Evolutionary conservation across 202 grass and related monocot species (phyloP).

Genomic region (Tripidium arundinaceum): DNA sequence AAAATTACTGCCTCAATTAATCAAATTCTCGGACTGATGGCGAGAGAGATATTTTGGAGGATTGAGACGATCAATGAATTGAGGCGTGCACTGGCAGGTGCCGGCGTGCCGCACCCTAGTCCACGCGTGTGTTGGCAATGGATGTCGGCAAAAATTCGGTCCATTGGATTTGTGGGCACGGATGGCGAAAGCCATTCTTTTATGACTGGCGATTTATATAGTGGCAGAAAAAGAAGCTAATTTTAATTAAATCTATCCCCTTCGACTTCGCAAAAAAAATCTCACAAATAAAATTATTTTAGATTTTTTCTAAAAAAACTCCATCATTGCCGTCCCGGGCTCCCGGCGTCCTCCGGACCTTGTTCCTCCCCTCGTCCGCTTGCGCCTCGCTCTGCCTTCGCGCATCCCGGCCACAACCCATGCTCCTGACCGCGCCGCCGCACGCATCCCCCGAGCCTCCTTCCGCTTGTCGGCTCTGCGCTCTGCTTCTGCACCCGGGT

Average conservation of each 20-base stretch:
- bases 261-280: too few species aligned
- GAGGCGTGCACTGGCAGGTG: neutral
- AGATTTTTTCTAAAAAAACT: neutral
- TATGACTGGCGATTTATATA: neutral
- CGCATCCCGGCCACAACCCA: neutral
- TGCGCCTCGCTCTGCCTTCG: neutral
- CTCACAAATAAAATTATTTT: neutral
- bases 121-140: neutral
- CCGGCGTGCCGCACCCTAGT: neutral
- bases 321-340: neutral
- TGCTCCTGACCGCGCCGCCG: neutral
- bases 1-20: neutral
- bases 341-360: neutral
- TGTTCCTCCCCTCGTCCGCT: neutral
- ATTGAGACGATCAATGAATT: neutral
- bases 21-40: neutral
- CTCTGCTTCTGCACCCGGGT: neutral
- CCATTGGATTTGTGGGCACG: neutral
- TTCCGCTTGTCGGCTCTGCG: neutral
- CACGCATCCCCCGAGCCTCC: neutral
- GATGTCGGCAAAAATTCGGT: neutral
- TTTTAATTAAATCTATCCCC: neutral
- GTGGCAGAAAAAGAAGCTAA: neutral
- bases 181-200: neutral
- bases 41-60: constrained; percentile 22